phyloP scores from a whole-genome alignment of 441 rosid species.

The Pelargonium citronellum region DNA sequence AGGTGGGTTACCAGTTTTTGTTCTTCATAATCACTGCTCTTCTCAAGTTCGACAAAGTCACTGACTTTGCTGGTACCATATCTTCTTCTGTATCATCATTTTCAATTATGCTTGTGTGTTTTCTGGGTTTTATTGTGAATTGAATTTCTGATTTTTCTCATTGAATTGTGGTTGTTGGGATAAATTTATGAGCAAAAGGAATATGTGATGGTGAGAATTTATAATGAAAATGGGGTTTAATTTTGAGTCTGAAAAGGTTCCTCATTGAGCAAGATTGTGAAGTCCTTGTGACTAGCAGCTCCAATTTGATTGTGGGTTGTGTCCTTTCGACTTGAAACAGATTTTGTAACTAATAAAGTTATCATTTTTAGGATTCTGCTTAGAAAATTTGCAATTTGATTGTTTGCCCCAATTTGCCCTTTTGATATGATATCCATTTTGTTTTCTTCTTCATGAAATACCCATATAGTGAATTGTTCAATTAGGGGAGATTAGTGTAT shows the following conservation, averaged over 20 bases:
- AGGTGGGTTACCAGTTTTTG: constrained; percentile 73
- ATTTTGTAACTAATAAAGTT: background rate
- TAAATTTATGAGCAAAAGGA: background rate
- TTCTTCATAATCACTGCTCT: constrained; percentile 82
- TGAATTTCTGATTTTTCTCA: background rate
- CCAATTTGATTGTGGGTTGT: too few relatives aligned
- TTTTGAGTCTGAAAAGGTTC: background rate
- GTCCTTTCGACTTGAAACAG: background rate
- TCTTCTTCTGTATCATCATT: background rate
- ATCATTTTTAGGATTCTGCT: background rate
- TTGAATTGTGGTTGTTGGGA: background rate
- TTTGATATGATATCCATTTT: background rate
- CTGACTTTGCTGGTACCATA: constrained; percentile 78
- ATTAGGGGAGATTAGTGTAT: background rate
- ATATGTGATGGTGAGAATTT: background rate
- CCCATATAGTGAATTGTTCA: background rate
- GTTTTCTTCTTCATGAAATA: background rate
- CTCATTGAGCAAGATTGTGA: background rate
- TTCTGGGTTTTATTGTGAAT: background rate
- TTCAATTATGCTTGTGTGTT: background rate
- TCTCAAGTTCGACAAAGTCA: constrained; percentile 82
- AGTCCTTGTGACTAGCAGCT: too few relatives aligned
- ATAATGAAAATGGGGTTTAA: background rate
- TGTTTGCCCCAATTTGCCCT: background rate
- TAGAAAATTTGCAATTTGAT: background rate